Base-by-base conservation (phyloP, 495 filamentous ascomycete species). In the Echria macrotheca region DNA sequence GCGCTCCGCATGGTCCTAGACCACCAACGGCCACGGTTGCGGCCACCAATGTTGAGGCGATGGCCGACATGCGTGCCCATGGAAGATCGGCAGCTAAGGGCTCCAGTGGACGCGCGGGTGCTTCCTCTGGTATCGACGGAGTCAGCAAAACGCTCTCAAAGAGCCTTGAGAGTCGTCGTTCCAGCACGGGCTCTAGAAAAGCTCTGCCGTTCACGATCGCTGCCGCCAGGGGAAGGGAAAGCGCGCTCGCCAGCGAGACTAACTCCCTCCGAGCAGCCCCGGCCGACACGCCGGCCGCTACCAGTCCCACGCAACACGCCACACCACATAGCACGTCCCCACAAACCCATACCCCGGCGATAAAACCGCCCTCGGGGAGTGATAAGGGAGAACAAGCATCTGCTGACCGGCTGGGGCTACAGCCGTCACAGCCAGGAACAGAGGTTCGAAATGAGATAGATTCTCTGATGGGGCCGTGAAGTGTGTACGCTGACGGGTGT, bases 1-100 rank as follows among this genome's bases (percentile, higher is more conserved):
- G 91, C n/a, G 94, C 93, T 2, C 93, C 93, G 2, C 82, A 83
- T 10, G 97, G 89, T 0, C 90, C 93, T 0, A 91, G 94, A 0
- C 70, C 94, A 28, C 84, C 84, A 11, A 93, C 90, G 64, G 88
- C 82, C 57, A 96, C 93, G 1, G 93, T 96, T 15, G 87, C 88
- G 7, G 84, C 85, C n/a, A 85, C 88, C 41, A 80, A 85, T 44
- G 85, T 96, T 29, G 90, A 93, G 64, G 93, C 87, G 1, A 83
- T 83, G 58, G 71, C 66, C 1, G 68, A 75, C 28, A 69, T 69
- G 53, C 70, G 69, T 37, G 64, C 65, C 9, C 72, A 69, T 22
- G 87, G 81, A 49, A 76, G 80, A 32, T 38, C 63, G 15, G 66
- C 65, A 0, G 65, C 69, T 19, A 81, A 77, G 53, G 73, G 71